Base-by-base conservation (phyloP, 495 filamentous ascomycete species). In the Penicillium subrubescens region DNA sequence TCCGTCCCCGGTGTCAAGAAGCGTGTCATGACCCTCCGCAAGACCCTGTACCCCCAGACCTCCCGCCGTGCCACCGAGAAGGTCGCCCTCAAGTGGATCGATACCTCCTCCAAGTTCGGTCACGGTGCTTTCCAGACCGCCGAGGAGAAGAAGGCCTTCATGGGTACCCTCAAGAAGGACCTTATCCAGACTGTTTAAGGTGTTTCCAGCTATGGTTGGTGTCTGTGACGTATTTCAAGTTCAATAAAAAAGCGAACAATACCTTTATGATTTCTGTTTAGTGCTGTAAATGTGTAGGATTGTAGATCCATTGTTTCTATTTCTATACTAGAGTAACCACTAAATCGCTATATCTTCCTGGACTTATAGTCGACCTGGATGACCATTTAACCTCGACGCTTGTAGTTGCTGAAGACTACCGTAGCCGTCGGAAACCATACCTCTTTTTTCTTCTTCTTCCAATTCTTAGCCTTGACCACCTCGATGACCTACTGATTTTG, bases 51-150 rank as follows among this genome's bases (percentile, higher is more conserved):
- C 89, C 88, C 85, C 67, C 96, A 99, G 88, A 97, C 94, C 62
- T 96, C 89, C 75, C 85, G 96, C 75, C 91, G 90, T 79, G 91
- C 96, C 43, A 85, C 96, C 77, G 96, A 99, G 90, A 98, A 98
- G 90, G 90, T 97, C 76, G 94, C 97, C 66, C 90, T 99, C 83
- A 99, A 99, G 84, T 99, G 96, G 96, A 98, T 99, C 88, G 96
- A 99, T 76, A 99, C 96, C 69, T 97, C 93, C 52, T 97, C 93
- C 83, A 96, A 99, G 88, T 99, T 98, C 85, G 96, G 96, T 81
- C 96, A 99, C 85, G 96, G 96, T 88, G 95, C 92, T 78, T 99
- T 96, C 91, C 96, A 99, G 86, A 98, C 94, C 57, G 83, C 89
- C 75, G 90, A 90, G 77, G 96, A 99, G 90, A 99, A 99, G 93